phyloP scores from a whole-genome alignment of 257 asterid species.

The Penstemon eatonii region DNA sequence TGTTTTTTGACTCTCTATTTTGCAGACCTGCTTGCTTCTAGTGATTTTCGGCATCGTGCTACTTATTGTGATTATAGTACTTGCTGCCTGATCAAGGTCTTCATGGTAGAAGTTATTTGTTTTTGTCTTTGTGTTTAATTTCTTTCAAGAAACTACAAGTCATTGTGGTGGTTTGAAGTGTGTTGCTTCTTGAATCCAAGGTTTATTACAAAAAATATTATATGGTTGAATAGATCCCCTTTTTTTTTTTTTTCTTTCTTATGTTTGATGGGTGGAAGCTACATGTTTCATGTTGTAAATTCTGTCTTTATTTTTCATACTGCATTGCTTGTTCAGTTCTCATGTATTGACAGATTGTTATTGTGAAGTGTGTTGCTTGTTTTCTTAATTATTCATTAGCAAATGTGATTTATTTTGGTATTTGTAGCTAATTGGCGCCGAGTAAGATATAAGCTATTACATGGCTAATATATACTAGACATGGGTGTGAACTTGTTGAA shows the following conservation, averaged over 20 bases:
- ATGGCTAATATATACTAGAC: no score
- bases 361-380: neutral
- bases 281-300: conserved; percentile 32
- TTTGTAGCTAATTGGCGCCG: neutral
- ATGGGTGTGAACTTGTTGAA: no score
- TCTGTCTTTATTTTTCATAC: conserved; percentile 15
- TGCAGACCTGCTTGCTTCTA: conserved; percentile 82
- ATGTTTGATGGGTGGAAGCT: conserved; percentile 22
- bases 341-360: conserved; percentile 4
- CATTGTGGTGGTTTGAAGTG: conserved; percentile 28
- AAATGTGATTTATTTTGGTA: neutral
- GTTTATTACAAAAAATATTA: conserved; percentile 1
- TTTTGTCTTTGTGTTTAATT: conserved; percentile 19
- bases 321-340: conserved; percentile 18
- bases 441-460: no score
- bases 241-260: conserved; percentile 5
- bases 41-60: conserved; percentile 81
- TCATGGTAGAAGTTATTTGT: conserved; percentile 13
- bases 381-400: neutral
- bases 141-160: conserved; percentile 10
- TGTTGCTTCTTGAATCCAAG: conserved; percentile 27
- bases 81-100: conserved; percentile 49
- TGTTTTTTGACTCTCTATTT: neutral
- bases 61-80: conserved; percentile 71
- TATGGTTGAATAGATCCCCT: conserved; percentile 23